phyloP scores from a whole-genome alignment of 2,329 filamentous ascomycete genomes.

The Pseudogymnoascus sp. region DNA sequence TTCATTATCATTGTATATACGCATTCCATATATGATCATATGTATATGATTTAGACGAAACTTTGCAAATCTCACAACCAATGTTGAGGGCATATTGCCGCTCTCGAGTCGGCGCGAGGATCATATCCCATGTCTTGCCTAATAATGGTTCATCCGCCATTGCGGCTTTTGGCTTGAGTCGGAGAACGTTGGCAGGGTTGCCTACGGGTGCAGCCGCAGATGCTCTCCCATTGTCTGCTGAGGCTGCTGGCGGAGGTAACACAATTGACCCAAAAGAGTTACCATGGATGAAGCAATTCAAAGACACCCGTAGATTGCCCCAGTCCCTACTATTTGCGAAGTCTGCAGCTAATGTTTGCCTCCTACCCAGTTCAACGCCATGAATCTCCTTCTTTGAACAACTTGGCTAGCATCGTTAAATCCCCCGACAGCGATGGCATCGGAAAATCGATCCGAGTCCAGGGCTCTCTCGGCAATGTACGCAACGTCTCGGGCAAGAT shows the following conservation, averaged over 20 bases:
- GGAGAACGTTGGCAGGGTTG: not conserved
- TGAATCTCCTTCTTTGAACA: not conserved
- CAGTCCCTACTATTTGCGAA: not conserved
- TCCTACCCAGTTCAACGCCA: not conserved
- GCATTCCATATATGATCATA: not conserved
- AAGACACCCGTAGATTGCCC: not conserved
- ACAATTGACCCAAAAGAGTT: not conserved
- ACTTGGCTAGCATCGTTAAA: constrained; percentile 10
- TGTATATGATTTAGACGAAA: not conserved
- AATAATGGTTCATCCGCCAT: not conserved
- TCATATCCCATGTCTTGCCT: not conserved
- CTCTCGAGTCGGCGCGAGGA: not conserved
- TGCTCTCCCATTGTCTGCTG: not conserved
- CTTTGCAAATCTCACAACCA: not conserved
- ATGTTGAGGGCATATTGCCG: constrained; percentile 3
- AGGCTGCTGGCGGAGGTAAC: not conserved
- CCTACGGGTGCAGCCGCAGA: not conserved
- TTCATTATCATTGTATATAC: not conserved
- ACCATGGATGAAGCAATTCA: constrained; percentile 6
- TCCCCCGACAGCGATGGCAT: constrained; percentile 13
- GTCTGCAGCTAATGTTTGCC: not conserved
- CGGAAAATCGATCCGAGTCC: constrained; percentile 15
- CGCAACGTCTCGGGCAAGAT: constrained; percentile 7
- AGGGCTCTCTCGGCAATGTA: constrained; percentile 17
- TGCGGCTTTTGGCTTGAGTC: not conserved